Base-by-base conservation (phyloP, 768 basidiomycete species). In the Amanita phalloides region DNA sequence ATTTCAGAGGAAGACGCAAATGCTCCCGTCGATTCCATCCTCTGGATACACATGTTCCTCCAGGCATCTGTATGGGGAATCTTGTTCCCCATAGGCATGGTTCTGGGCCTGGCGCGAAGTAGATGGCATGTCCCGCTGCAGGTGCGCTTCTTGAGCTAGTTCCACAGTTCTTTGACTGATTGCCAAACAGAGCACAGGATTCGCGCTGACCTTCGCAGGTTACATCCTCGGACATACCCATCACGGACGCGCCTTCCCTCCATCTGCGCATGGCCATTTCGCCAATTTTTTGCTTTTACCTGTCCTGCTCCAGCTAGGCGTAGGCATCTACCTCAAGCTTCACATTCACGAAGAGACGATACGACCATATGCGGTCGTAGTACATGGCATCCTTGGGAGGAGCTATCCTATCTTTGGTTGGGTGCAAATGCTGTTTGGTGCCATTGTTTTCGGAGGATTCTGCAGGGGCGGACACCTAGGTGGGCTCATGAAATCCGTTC, bases 71-170 rank as follows among this genome's bases (percentile, higher is more conserved):
- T 88, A 4, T 95, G 93, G 93, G 90, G 90, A 3, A 59, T 95
- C 2, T 61, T 92, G 30, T 96, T 95, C 61, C 93, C 93, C 0
- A 72, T 82, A 6, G 93, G 84, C 26, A 86, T 87, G 85, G 81
- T 88, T 0, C 66, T 88, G 3, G 84, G 84, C 14, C 68, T 90
- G 13, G 68, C 79, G n/a, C 74, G 82, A 54, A 93, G 90, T 64
- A 77, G 82, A 60, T 94, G 87, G 83, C 93, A 96, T 64, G 90
- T 93, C 41, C 92, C 93, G 4, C 63, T 92, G 4, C 93, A 95
- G 68, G 87, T 84, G 46, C 36, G 73, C 60, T 21, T 42, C 25
- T 48, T 25, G 56, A 36, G 1, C n/a, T 6, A 23, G 26, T 37
- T 33, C 2, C 11, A 17, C 8, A 13, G 13, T 9, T 2, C 37